Evolutionary conservation across 2,329 filamentous ascomycete species (phyloP).

Genomic region (Penicillium sp.): DNA sequence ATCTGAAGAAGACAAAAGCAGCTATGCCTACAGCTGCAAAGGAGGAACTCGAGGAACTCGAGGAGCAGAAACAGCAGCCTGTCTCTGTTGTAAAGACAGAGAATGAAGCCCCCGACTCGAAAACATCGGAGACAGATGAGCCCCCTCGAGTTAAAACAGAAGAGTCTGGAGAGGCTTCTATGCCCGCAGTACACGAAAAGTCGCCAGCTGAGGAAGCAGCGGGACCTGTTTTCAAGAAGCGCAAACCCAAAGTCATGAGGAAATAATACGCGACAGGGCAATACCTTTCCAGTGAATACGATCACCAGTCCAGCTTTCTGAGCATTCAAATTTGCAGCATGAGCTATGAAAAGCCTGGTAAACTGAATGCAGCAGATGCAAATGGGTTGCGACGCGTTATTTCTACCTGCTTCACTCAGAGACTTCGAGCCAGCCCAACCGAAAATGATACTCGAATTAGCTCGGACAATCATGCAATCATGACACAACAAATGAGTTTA

Average conservation of each 20-base stretch:
- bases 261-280: constrained; percentile 22
- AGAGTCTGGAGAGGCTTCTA: constrained; percentile 15
- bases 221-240: constrained; percentile 47
- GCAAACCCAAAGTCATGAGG: constrained; percentile 44
- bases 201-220: constrained; percentile 22
- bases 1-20: constrained; percentile 34
- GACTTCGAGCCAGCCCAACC: too few relatives aligned
- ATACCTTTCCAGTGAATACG: not conserved
- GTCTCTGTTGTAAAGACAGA: constrained; percentile 14
- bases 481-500: too few relatives aligned
- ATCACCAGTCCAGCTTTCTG: not conserved
- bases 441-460: not conserved
- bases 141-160: constrained; percentile 26
- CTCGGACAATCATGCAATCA: not conserved
- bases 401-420: not conserved
- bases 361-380: not conserved
- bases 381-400: not conserved
- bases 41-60: constrained; percentile 11
- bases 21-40: constrained; percentile 7
- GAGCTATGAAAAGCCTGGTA: not conserved
- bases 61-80: constrained; percentile 16
- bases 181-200: constrained; percentile 7
- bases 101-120: constrained; percentile 8
- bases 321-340: not conserved
- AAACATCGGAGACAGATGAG: constrained; percentile 11